Evolutionary conservation across 2,329 filamentous ascomycete genomes (phyloP).

Genomic region (Nemania abortiva): DNA sequence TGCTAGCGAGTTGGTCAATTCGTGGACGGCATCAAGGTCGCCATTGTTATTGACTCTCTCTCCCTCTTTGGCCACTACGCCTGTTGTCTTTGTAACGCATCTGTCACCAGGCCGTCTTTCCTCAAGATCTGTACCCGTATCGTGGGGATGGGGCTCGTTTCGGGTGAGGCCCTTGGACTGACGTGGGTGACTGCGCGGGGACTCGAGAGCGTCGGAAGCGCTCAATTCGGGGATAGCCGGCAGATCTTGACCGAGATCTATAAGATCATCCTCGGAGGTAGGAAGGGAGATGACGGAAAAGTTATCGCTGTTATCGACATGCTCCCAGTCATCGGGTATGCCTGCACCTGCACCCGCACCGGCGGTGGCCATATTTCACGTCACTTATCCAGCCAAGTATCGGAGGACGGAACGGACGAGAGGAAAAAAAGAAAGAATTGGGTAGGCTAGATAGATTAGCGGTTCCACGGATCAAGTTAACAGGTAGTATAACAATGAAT

Average conservation of each 20-base stretch:
- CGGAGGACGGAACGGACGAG: neutral
- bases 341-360: constrained; percentile 15
- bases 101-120: constrained; percentile 2
- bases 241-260: neutral
- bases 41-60: constrained; percentile 24
- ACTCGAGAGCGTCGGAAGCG: constrained; percentile 20
- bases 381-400: neutral
- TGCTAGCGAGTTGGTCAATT: constrained; percentile 24
- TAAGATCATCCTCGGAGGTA: constrained; percentile 39
- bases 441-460: neutral
- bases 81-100: constrained; percentile 22
- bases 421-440: no score
- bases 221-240: neutral
- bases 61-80: constrained; percentile 9
- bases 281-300: constrained; percentile 48
- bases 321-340: constrained; percentile 49
- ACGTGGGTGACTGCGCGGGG: constrained; percentile 1
- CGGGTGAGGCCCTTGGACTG: neutral
- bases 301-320: constrained; percentile 42
- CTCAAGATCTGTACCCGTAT: constrained; percentile 1
- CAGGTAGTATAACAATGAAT: neutral
- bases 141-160: neutral
- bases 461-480: neutral
- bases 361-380: constrained; percentile 26
- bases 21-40: constrained; percentile 25